phyloP scores from a whole-genome alignment of 768 basidiomycete species.

The Psilocybe tampanensis region DNA sequence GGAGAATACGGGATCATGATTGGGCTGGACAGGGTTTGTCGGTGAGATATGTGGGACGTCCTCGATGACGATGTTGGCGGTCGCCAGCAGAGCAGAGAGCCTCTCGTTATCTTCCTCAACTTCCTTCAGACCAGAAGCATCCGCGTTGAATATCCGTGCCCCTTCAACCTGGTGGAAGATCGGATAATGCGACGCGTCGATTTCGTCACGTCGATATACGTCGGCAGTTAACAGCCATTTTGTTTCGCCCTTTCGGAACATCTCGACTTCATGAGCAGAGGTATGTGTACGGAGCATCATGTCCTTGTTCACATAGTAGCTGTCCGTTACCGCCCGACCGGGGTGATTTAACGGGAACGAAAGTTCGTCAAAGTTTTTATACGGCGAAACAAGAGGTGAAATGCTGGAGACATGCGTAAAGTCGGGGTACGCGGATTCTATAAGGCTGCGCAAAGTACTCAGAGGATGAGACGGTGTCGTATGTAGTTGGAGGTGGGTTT shows the following conservation, averaged over 20 bases:
- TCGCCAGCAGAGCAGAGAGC: conserved; percentile 59
- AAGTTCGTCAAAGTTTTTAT: conserved; percentile 95
- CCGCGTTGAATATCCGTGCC: conserved; percentile 74
- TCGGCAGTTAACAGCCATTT: conserved; percentile 94
- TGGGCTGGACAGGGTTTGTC: conserved; percentile 79
- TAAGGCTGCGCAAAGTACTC: conserved; percentile 77
- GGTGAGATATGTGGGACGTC: conserved; percentile 76
- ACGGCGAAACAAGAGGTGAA: conserved; percentile 88
- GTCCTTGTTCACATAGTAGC: conserved; percentile 91
- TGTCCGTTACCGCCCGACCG: conserved; percentile 86
- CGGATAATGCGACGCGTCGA: conserved; percentile 95
- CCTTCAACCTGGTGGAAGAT: conserved; percentile 99
- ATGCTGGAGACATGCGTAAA: conserved; percentile 76
- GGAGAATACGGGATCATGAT: conserved; percentile 75
- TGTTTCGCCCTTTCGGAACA: conserved; percentile 73
- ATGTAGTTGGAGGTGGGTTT: conserved; percentile 78
- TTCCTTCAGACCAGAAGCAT: conserved; percentile 56
- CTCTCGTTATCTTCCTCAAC: conserved; percentile 73
- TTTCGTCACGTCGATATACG: conserved; percentile 97
- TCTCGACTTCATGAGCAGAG: conserved; percentile 96
- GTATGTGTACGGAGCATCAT: conserved; percentile 97
- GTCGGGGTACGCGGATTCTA: conserved; percentile 82
- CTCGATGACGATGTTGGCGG: conserved; percentile 82
- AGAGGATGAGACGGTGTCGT: conserved; percentile 81
- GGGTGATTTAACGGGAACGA: conserved; percentile 95